Base-by-base conservation (phyloP, 768 basidiomycete species). In the Stropharia rugosoannulata region DNA sequence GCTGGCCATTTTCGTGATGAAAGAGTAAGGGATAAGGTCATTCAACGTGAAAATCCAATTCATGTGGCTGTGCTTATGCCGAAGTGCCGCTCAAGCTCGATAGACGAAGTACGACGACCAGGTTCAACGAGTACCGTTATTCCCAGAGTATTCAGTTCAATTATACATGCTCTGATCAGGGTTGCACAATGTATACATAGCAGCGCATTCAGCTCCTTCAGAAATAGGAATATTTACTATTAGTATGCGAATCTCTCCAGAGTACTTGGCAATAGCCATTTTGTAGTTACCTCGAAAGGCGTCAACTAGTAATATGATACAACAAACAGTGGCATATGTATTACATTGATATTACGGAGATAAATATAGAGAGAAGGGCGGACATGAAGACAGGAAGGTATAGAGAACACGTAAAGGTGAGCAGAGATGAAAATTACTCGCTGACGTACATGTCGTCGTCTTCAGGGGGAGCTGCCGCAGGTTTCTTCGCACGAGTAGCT, bases 361-460 rank as follows among this genome's bases (percentile, higher is more conserved):
- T 51, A 41, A 51, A 12, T 15, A 39, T 25, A 39, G 40, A 38
- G n/a, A 50, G 38, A 25, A 16, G 39, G 19, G 42, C 13, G 15
- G 27, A 16, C 18, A 51, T 18, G 32, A 40, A 9, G 41, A 51
- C 12, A 38, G 4, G 15, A 22, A 36, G 25, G 39, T n/a, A 19
- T 11, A 40, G 18, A 46, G 35, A 46, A 32, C 53, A 29, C 18
- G 43, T 41, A 36, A 47, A 47, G 9, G 29, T 19, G 19, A 7
- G 22, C 35, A 16, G 22, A 44, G 19, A 12, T 18, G 12, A n/a
- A 29, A 36, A 47, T 58, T 37, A 64, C n/a, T 61, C 60, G 39
- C 63, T 64, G 47, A 51, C 57, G 29, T 63, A 65, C 66, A 67
- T 67, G 44, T 67, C 64, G 40, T 66, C 65, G 16, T 63, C 66